These are phyloP conservation scores for Alternaria rosae DNA, from an alignment of 2,329 filamentous ascomycete species.

Conservation along the genomic window DNA sequence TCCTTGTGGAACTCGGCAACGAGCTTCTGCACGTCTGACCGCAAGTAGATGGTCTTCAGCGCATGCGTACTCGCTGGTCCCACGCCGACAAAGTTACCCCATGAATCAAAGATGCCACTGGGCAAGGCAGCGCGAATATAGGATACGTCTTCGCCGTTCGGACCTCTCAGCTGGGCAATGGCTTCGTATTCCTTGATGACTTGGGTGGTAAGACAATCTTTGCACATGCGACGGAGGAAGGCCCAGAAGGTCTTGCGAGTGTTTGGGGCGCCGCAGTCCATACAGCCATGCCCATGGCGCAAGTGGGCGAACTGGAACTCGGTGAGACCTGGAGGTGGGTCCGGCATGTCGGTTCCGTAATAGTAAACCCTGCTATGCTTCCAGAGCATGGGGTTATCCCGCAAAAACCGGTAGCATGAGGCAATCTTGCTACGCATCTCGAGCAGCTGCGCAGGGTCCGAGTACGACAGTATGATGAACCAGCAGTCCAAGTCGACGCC, in stretches of 20 bases:
- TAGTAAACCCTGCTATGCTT: conserved; percentile 46
- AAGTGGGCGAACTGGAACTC: conserved; percentile 52
- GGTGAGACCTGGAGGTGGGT: conserved; percentile 45
- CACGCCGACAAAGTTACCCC: conserved; percentile 49
- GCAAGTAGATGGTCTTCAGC: conserved; percentile 43
- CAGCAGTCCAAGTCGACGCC: conserved; percentile 44
- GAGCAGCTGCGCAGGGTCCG: conserved; percentile 44
- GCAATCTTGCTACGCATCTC: conserved; percentile 46
- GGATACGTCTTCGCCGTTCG: conserved; percentile 36
- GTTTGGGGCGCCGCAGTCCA: conserved; percentile 45
- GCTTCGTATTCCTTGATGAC: conserved; percentile 44
- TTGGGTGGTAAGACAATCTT: conserved; percentile 46
- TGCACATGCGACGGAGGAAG: conserved; percentile 53
- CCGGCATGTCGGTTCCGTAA: conserved; percentile 44
- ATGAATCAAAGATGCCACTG: conserved; percentile 48
- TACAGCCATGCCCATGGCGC: conserved; percentile 50
- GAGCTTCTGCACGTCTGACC: conserved; percentile 39
- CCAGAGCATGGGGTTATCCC: conserved; percentile 49
- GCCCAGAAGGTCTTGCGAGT: conserved; percentile 55
- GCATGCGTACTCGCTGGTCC: conserved; percentile 45
- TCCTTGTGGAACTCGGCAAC: conserved; percentile 34
- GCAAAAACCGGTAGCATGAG: conserved; percentile 45
- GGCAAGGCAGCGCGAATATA: conserved; percentile 41
- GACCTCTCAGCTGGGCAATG: conserved; percentile 33
- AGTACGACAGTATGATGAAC: conserved; percentile 48